Evolutionary conservation across 176 grass and related monocot species (phyloP).

Genomic region (Phoenix roebelenii): DNA sequence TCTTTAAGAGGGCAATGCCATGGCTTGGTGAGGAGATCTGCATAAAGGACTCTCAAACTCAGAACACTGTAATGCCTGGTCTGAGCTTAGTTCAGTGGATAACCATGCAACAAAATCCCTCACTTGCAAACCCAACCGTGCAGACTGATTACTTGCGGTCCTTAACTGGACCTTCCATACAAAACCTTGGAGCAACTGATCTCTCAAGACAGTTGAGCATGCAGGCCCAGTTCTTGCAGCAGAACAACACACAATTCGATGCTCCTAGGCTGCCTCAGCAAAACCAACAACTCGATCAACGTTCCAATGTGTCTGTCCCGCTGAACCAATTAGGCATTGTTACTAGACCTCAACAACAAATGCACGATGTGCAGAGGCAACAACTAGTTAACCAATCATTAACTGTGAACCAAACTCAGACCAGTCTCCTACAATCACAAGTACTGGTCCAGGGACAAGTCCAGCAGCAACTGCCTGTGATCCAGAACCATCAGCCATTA

Average conservation of each 20-base stretch:
- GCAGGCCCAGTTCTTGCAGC: not conserved
- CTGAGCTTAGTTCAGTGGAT: conserved; percentile 97
- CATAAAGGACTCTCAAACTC: conserved; percentile 81
- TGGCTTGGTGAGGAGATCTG: conserved; percentile 96
- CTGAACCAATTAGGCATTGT: conserved; percentile 34
- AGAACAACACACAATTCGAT: conserved; percentile 46
- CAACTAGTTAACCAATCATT: conserved; percentile 23
- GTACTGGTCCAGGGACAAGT: conserved; percentile 23
- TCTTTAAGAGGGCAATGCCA: conserved; percentile 94
- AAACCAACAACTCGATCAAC: conserved; percentile 41
- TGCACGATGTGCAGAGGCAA: conserved; percentile 40
- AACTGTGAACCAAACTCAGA: conserved; percentile 26
- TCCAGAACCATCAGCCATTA: conserved; percentile 37
- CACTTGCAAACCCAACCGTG: conserved; percentile 36
- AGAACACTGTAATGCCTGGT: conserved; percentile 68
- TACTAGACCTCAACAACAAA: conserved; percentile 28
- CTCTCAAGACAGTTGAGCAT: conserved; percentile 1
- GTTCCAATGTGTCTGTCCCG: conserved; percentile 30
- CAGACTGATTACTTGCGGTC: conserved; percentile 67
- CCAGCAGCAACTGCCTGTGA: conserved; percentile 37
- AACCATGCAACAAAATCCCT: conserved; percentile 83
- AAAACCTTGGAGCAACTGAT: conserved; percentile 1
- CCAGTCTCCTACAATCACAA: conserved; percentile 30
- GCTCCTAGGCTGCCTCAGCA: conserved; percentile 35
- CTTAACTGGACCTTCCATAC: conserved; percentile 20